Conservation (phyloP, 257 asterid genomes). For the Pogostemon cablin region DNA sequence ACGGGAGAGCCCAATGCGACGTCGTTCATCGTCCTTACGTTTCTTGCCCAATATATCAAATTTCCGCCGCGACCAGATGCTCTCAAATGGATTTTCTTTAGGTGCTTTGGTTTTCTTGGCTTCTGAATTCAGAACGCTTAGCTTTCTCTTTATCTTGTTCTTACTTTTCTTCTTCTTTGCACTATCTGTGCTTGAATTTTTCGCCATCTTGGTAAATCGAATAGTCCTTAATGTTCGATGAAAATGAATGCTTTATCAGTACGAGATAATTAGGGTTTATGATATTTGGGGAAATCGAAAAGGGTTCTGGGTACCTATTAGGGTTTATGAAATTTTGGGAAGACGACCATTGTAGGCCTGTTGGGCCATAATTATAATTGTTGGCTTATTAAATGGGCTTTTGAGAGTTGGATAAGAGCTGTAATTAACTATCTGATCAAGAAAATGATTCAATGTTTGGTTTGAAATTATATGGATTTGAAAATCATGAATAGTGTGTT, state of each 20-base stretch:
- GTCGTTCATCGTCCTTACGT: slow-evolving; percentile 83
- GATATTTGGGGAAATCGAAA: slow-evolving; percentile 22
- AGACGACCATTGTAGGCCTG: slow-evolving; percentile 14
- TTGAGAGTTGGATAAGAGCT: too few relatives aligned
- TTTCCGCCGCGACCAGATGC: slow-evolving; percentile 85
- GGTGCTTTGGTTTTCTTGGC: slow-evolving; percentile 63
- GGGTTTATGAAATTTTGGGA: not conserved
- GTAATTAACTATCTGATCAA: too few relatives aligned
- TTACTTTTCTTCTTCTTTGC: slow-evolving; percentile 59
- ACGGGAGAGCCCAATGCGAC: slow-evolving; percentile 86
- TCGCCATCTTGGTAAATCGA: slow-evolving; percentile 52
- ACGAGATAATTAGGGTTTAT: slow-evolving; percentile 37
- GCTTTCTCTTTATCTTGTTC: slow-evolving; percentile 51
- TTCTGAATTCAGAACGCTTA: slow-evolving; percentile 51
- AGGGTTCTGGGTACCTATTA: not conserved
- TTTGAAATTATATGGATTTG: too few relatives aligned
- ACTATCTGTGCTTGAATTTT: slow-evolving; percentile 43
- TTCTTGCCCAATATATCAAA: slow-evolving; percentile 82
- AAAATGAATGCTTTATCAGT: slow-evolving; percentile 13
- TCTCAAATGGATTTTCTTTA: slow-evolving; percentile 78
- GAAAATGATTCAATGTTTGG: too few relatives aligned
- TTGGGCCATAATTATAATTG: slow-evolving; percentile 14
- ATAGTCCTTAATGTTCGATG: slow-evolving; percentile 2
- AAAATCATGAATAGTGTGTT: too few relatives aligned
- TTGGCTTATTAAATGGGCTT: slow-evolving; percentile 13